Conservation (phyloP, 768 basidiomycete species). For the Leucocoprinus leucothites region DNA sequence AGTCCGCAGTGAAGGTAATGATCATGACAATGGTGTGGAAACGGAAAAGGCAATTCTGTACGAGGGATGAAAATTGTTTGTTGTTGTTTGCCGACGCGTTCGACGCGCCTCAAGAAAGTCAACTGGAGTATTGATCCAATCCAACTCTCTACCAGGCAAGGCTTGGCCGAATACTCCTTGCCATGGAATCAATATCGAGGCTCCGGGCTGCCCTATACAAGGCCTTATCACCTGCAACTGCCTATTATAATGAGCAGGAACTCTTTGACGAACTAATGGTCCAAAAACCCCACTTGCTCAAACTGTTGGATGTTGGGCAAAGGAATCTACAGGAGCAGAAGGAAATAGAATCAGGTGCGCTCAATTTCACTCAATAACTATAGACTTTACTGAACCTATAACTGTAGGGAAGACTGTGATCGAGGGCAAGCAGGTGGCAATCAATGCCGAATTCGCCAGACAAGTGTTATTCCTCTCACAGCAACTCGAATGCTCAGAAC, state of each 20-base stretch:
- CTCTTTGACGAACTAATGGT: constrained; percentile 73
- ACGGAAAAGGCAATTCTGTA: too few relatives aligned
- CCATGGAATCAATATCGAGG: constrained; percentile 59
- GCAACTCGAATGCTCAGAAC: constrained; percentile 80
- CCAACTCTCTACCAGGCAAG: constrained; percentile 3
- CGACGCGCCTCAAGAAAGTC: background rate
- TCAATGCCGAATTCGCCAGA: constrained; percentile 77
- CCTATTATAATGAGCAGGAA: constrained; percentile 61
- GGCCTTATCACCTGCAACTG: constrained; percentile 40
- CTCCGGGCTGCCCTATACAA: constrained; percentile 53
- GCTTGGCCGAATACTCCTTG: background rate
- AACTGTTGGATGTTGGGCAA: constrained; percentile 63
- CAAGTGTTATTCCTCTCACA: constrained; percentile 78
- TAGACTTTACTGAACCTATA: constrained; percentile 6
- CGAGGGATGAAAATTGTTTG: too few relatives aligned
- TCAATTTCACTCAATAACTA: background rate
- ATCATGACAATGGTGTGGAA: too few relatives aligned
- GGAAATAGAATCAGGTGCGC: constrained; percentile 64
- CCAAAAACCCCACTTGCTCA: constrained; percentile 59
- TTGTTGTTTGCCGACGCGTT: constrained; percentile 9
- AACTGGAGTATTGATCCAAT: background rate
- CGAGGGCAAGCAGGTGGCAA: constrained; percentile 61
- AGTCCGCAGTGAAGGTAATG: too few relatives aligned
- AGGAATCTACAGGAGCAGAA: constrained; percentile 62
- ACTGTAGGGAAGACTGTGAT: constrained; percentile 60